A percentile compares a stretch with the other conserved stretches of the same genome.
phyloP scores from a whole-genome alignment of 1,284 basidiomycete genomes.

The Wolfiporia cocos region DNA sequence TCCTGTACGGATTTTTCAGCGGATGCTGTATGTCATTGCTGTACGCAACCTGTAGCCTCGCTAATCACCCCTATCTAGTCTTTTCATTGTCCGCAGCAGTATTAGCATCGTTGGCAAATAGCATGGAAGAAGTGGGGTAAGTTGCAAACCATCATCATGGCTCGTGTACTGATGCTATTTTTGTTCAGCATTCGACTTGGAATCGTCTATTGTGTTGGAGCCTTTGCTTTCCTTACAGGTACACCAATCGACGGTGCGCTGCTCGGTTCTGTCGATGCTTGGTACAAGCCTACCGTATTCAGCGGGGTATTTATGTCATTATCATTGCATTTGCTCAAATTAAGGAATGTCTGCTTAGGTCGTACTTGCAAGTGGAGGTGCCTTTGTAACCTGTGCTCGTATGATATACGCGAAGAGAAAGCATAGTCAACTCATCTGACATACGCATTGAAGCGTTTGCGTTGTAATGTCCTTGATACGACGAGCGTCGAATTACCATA shows the following conservation, averaged over 20 bases:
- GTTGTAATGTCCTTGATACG: too few species aligned
- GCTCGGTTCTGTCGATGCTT: conserved; percentile 1
- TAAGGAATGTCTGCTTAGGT: too few species aligned
- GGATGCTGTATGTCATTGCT: conserved; percentile 14
- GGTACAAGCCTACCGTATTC: conserved; percentile 6
- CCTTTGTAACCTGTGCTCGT: too few species aligned
- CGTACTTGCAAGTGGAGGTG: too few species aligned
- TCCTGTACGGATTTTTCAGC: conserved; percentile 21
- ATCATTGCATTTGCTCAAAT: too few species aligned
- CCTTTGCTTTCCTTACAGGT: conserved; percentile 5
- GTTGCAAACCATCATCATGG: background rate
- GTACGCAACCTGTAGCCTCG: background rate
- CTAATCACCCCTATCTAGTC: conserved; percentile 17
- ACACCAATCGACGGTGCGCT: conserved; percentile 9
- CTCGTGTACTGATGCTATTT: background rate
- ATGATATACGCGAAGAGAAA: too few species aligned
- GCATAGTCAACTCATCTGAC: too few species aligned
- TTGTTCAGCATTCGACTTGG: conserved; percentile 1
- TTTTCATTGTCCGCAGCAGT: background rate
- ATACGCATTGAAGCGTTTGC: too few species aligned
- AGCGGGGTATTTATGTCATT: too few species aligned
- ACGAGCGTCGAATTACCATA: too few species aligned
- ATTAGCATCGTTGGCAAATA: background rate
- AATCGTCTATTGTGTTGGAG: conserved; percentile 2
- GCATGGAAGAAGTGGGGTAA: background rate